These are phyloP conservation scores for Bimuria novae-zelandiae DNA, from an alignment of 2,329 filamentous ascomycete genomes.

Conservation along the genomic window DNA sequence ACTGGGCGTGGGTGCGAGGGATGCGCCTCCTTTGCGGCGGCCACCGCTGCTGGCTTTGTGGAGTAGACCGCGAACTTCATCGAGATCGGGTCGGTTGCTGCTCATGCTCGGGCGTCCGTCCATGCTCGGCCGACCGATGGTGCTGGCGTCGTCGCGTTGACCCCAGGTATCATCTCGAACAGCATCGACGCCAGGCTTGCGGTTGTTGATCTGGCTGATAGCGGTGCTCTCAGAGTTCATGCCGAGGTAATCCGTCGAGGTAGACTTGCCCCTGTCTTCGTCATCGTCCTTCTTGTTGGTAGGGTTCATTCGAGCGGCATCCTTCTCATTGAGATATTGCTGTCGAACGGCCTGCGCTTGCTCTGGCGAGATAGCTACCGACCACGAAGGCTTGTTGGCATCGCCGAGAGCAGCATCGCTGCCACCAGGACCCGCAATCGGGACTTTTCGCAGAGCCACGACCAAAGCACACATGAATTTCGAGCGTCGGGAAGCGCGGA, in stretches of 20 bases:
- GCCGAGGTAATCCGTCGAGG: slow-evolving; percentile 41
- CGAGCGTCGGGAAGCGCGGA: slow-evolving; percentile 79
- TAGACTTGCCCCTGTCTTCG: slow-evolving; percentile 36
- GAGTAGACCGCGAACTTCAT: slow-evolving; percentile 53
- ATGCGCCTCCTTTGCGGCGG: slow-evolving; percentile 45
- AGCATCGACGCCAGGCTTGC: slow-evolving; percentile 49
- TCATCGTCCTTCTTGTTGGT: slow-evolving; percentile 35
- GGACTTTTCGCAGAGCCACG: slow-evolving; percentile 81
- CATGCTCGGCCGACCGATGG: slow-evolving; percentile 47
- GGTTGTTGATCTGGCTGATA: slow-evolving; percentile 51
- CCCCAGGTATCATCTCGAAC: slow-evolving; percentile 53
- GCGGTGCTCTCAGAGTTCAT: slow-evolving; percentile 37
- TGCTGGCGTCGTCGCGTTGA: slow-evolving; percentile 45
- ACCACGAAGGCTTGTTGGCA: slow-evolving; percentile 76
- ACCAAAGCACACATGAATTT: slow-evolving; percentile 98
- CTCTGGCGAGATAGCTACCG: slow-evolving; percentile 73
- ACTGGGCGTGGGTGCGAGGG: slow-evolving; percentile 29
- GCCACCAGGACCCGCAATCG: slow-evolving; percentile 81
- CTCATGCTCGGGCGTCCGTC: slow-evolving; percentile 51
- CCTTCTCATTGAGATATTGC: slow-evolving; percentile 54
- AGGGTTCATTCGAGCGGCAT: slow-evolving; percentile 69
- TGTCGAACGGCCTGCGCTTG: slow-evolving; percentile 68
- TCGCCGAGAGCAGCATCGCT: slow-evolving; percentile 66
- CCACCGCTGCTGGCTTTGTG: slow-evolving; percentile 51
- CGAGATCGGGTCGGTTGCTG: slow-evolving; percentile 48